These are phyloP conservation scores for Zhuliangozyma parablackwelliae DNA, from an alignment of 1,139 yeast genomes.

Conservation along the genomic window DNA sequence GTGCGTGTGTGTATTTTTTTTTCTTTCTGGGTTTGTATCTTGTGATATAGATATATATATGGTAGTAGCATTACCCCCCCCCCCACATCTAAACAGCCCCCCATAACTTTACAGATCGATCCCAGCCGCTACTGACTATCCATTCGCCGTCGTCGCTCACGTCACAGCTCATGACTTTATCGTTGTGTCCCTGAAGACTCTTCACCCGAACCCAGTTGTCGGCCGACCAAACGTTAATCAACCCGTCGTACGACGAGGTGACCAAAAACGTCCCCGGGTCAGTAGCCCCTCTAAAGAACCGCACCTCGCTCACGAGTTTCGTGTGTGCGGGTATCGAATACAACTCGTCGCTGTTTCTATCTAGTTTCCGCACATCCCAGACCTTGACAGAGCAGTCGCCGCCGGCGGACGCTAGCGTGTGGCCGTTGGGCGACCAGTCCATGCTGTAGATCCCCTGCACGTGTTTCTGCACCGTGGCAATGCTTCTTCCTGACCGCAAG, in stretches of 20 bases:
- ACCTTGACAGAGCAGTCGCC: constrained; percentile 77
- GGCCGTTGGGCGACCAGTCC: constrained; percentile 77
- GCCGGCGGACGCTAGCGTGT: constrained; percentile 74
- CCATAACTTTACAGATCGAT: constrained; percentile 70
- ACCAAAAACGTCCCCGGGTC: constrained; percentile 46
- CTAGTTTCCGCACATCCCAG: constrained; percentile 72
- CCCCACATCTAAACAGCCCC: too few species aligned
- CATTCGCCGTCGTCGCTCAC: constrained; percentile 35
- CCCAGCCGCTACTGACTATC: constrained; percentile 78
- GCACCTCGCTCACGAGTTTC: constrained; percentile 65
- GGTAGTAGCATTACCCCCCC: too few species aligned
- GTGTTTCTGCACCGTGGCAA: constrained; percentile 63
- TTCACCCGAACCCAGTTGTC: constrained; percentile 67
- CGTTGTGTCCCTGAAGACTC: constrained; percentile 59
- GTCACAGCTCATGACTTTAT: constrained; percentile 73
- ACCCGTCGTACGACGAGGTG: constrained; percentile 69
- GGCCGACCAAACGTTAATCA: constrained; percentile 59
- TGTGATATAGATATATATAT: too few species aligned
- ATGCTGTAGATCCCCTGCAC: constrained; percentile 64
- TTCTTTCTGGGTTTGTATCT: too few species aligned
- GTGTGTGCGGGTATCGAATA: constrained; percentile 73
- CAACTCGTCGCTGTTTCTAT: constrained; percentile 25
- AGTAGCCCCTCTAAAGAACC: constrained; percentile 31
- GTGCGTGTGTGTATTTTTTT: neutral
- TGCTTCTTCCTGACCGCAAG: constrained; percentile 67